Evolutionary conservation across 164 flowering plant genomes (phyloP).

Genomic region (Vitis amurensis): DNA sequence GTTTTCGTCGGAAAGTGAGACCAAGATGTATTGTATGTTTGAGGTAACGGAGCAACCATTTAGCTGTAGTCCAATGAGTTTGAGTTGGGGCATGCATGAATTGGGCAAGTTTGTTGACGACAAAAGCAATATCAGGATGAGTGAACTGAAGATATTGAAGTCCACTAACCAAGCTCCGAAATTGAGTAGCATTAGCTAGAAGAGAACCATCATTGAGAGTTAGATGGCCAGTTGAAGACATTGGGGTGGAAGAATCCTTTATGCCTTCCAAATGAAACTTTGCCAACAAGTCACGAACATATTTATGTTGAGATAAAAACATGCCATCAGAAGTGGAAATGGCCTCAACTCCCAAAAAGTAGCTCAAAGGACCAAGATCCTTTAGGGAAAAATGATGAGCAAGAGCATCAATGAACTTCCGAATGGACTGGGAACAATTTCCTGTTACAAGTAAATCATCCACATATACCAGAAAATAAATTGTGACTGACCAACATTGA

Average conservation of each 20-base stretch:
- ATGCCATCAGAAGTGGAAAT: conserved; percentile 7
- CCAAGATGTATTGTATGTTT: conserved; percentile 3
- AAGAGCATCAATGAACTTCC: too few species aligned
- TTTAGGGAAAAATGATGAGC: too few species aligned
- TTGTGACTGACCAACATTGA: too few species aligned
- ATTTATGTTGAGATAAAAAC: conserved; percentile 7
- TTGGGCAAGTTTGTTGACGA: conserved; percentile 6
- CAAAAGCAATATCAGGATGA: conserved; percentile 6
- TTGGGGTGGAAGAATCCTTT: conserved; percentile 3
- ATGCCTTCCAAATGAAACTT: conserved; percentile 6
- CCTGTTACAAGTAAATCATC: too few species aligned
- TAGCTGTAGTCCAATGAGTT: conserved; percentile 1
- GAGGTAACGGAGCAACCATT: conserved; percentile 8
- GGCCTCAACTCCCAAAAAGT: not conserved
- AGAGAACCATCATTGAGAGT: not conserved
- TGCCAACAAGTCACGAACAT: conserved; percentile 10
- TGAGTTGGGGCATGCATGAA: conserved; percentile 1
- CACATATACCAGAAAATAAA: too few species aligned
- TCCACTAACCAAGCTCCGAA: conserved; percentile 7
- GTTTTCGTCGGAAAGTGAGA: conserved; percentile 2
- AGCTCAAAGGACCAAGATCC: too few species aligned
- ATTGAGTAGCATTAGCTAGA: conserved; percentile 7
- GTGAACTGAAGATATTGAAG: not conserved
- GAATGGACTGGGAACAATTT: too few species aligned
- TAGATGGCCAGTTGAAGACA: not conserved